A percentile compares a stretch with the other conserved stretches of the same genome.
phyloP scores from a whole-genome alignment of 1,284 basidiomycete species.

The Trichosporon sp. region DNA sequence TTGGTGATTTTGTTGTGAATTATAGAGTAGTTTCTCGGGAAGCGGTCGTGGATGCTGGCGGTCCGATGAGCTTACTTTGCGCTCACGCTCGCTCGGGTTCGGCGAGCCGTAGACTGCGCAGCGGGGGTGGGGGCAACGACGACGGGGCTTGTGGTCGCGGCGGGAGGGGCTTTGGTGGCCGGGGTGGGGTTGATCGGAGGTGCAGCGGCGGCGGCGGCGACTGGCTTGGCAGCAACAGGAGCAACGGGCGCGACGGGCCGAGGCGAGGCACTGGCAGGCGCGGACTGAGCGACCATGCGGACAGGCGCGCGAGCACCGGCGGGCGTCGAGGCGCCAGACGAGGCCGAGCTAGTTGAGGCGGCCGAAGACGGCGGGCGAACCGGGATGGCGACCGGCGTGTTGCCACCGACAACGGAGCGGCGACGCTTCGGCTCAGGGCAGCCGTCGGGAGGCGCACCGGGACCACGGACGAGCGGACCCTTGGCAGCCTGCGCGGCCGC shows the following conservation, averaged over 20 bases:
- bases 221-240: neutral
- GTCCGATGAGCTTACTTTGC: conserved; percentile 3
- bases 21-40: neutral
- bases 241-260: neutral
- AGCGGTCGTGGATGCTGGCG: neutral
- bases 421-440: conserved; percentile 41
- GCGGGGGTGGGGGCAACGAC: neutral
- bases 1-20: neutral
- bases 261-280: neutral
- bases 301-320: neutral
- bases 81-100: conserved; percentile 1
- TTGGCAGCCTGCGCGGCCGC: conserved; percentile 17
- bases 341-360: neutral
- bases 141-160: neutral
- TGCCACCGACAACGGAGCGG: conserved; percentile 30
- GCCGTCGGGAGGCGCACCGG: conserved; percentile 33
- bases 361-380: neutral
- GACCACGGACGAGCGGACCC: conserved; percentile 32
- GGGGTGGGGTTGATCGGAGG: neutral
- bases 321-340: neutral
- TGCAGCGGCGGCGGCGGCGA: no score
- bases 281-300: neutral
- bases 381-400: neutral
- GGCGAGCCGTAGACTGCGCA: conserved; percentile 1
- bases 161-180: neutral